A percentile compares a stretch with the other conserved stretches of the same genome.
Evolutionary conservation across 2,329 filamentous ascomycete genomes (phyloP).

Genomic region (Cercospora canescens): DNA sequence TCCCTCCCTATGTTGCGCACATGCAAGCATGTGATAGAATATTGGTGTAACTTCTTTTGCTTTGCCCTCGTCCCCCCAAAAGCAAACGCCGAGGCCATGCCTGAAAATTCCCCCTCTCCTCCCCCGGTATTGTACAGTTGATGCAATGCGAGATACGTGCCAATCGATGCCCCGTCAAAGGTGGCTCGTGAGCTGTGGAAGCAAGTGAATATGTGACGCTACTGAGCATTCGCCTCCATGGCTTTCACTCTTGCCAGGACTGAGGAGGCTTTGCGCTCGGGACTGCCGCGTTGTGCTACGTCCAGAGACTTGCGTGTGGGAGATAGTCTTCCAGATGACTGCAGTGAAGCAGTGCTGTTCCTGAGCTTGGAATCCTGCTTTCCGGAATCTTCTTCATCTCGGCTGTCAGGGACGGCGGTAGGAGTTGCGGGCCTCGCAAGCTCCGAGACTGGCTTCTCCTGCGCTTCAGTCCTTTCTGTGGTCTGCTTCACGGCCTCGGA

Average conservation of each 20-base stretch:
- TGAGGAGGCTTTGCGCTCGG: slow-evolving; percentile 24
- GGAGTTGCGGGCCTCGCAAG: background rate
- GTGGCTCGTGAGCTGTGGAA: background rate
- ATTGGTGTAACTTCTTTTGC: background rate
- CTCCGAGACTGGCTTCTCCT: background rate
- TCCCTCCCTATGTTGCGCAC: background rate
- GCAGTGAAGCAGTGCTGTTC: background rate
- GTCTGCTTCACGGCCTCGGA: background rate
- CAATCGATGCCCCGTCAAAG: background rate
- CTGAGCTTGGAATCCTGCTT: background rate
- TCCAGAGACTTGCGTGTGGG: slow-evolving; percentile 13
- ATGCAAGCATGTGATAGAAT: background rate
- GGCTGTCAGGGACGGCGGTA: background rate
- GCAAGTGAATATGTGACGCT: background rate
- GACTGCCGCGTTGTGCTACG: slow-evolving; percentile 12
- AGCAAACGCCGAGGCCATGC: background rate
- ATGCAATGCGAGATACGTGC: background rate
- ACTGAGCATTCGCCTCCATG: slow-evolving; percentile 21
- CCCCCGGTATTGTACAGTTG: slow-evolving; percentile 1
- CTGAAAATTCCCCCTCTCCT: background rate
- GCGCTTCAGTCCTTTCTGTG: background rate
- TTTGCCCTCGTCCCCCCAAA: background rate
- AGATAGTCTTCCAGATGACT: background rate
- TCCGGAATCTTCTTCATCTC: background rate
- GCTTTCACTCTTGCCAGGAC: slow-evolving; percentile 25